phyloP scores from a whole-genome alignment of 129 eudicot genomes.

The Pulicaria dysenterica region DNA sequence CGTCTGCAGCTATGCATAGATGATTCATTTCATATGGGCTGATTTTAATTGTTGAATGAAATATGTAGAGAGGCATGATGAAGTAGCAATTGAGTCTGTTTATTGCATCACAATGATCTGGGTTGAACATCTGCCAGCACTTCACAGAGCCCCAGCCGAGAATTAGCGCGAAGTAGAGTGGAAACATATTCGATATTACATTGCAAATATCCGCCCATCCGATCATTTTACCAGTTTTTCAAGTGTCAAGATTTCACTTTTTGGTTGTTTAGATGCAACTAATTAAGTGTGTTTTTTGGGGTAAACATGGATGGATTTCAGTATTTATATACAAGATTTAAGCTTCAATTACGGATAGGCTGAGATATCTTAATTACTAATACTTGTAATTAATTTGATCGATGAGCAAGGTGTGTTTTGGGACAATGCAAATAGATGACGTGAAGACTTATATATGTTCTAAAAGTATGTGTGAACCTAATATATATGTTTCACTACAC shows the following conservation, averaged over 20 bases:
- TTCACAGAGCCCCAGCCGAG: conserved; percentile 62
- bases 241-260: background rate
- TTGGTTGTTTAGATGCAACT: conserved; percentile 9
- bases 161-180: conserved; percentile 56
- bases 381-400: background rate
- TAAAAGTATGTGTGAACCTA: too few species aligned
- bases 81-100: conserved; percentile 57
- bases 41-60: conserved; percentile 46
- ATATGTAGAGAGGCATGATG: conserved; percentile 59
- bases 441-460: too few species aligned
- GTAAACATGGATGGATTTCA: background rate
- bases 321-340: conserved; percentile 1
- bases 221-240: conserved; percentile 39
- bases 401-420: background rate
- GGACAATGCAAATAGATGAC: background rate
- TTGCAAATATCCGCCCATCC: conserved; percentile 58
- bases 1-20: conserved; percentile 48
- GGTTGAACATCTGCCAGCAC: conserved; percentile 70
- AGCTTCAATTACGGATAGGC: too few species aligned
- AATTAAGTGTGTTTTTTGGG: conserved; percentile 6
- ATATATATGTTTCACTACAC: background rate
- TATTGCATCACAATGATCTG: conserved; percentile 62
- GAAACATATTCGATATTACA: conserved; percentile 55
- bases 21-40: conserved; percentile 54
- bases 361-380: too few species aligned